phyloP scores from a whole-genome alignment of 306 rosid genomes.

The Lathyrus tuberosus region DNA sequence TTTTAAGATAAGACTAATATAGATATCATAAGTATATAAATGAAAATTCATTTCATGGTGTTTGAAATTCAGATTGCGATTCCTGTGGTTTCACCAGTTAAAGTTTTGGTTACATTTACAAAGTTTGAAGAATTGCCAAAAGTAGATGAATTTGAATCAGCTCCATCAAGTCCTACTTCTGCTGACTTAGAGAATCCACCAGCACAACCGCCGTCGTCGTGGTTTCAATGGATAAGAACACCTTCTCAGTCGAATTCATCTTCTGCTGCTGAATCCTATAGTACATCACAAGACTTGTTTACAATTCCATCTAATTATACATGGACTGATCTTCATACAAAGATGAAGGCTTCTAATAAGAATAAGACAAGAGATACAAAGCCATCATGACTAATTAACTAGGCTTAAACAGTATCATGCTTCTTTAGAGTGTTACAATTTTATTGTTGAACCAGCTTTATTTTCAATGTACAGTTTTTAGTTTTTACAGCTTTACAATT shows the following conservation, averaged over 20 bases:
- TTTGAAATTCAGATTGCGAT: constrained; percentile 73
- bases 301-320: constrained; percentile 66
- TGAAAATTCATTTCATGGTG: not conserved
- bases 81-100: constrained; percentile 86
- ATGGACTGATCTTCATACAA: constrained; percentile 51
- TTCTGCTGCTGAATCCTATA: constrained; percentile 45
- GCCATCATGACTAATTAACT: constrained; percentile 40
- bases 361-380: constrained; percentile 56
- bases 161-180: constrained; percentile 84
- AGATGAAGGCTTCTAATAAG: constrained; percentile 56
- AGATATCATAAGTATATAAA: not conserved
- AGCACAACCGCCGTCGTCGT: constrained; percentile 57
- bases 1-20: not conserved
- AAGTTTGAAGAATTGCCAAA: constrained; percentile 84
- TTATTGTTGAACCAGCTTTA: not conserved
- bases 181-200: constrained; percentile 54
- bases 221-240: constrained; percentile 86
- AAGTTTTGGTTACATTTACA: constrained; percentile 79
- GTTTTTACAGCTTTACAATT: not conserved
- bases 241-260: constrained; percentile 62
- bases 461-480: not conserved
- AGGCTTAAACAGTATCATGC: not conserved
- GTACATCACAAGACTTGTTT: constrained; percentile 61
- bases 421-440: not conserved
- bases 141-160: constrained; percentile 75